A percentile compares a stretch with the other conserved stretches of the same genome.
Evolutionary conservation across 164 flowering plant species (phyloP).

Genomic region (Dillenia suffruticosa): DNA sequence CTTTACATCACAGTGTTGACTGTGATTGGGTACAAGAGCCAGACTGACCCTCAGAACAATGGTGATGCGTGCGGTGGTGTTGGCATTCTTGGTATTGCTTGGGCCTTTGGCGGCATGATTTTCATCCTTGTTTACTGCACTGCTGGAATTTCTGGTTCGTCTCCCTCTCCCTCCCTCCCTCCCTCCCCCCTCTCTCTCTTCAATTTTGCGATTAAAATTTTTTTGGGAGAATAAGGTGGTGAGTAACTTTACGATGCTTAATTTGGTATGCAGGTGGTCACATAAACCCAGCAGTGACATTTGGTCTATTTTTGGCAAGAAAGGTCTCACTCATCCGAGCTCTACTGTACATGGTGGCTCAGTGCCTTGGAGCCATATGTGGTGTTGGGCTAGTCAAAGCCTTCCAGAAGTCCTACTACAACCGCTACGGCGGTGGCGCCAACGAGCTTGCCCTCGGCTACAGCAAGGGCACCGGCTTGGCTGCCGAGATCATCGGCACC

Average conservation of each 20-base stretch:
- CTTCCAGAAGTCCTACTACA: constrained; percentile 25
- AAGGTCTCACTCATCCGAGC: constrained; percentile 39
- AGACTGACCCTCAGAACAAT: constrained; percentile 2
- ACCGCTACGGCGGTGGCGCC: constrained; percentile 34
- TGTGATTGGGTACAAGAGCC: constrained; percentile 13
- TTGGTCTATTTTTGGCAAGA: constrained; percentile 37
- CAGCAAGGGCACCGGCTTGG: constrained; percentile 29
- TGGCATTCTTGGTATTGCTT: constrained; percentile 30
- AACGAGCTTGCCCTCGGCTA: constrained; percentile 25
- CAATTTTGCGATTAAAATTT: too few relatives aligned
- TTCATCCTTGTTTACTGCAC: constrained; percentile 24
- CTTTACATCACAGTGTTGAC: constrained; percentile 25
- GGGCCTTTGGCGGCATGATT: constrained; percentile 30
- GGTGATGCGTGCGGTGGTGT: constrained; percentile 23
- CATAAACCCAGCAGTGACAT: constrained; percentile 32
- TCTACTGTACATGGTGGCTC: constrained; percentile 42
- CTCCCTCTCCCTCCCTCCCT: not conserved
- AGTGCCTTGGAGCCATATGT: constrained; percentile 38
- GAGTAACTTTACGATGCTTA: too few relatives aligned
- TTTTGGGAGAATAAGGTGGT: too few relatives aligned
- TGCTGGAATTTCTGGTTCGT: constrained; percentile 27
- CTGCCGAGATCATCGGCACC: constrained; percentile 35
- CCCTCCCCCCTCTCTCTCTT: too few relatives aligned
- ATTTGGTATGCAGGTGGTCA: constrained; percentile 19
- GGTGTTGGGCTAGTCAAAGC: constrained; percentile 40